Conservation (phyloP, 108 stramenopile genomes). For the Aurantiochytrium sp. region DNA sequence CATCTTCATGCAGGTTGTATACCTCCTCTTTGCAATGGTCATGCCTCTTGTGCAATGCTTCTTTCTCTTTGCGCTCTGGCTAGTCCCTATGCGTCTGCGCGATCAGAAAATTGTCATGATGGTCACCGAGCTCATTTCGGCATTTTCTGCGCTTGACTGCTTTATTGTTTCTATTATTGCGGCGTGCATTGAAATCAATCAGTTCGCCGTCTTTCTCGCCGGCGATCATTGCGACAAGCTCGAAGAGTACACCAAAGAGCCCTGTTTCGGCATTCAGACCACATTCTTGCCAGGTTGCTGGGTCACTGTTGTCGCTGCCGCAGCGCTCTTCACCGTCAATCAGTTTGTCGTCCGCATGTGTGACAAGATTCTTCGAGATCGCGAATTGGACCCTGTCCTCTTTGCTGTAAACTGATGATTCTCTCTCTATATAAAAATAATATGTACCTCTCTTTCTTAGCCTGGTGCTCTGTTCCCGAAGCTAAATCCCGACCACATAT, state of each 20-base stretch:
- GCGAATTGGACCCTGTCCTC: neutral
- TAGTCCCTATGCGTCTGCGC: constrained; percentile 54
- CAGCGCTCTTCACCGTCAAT: neutral
- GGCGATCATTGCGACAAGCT: constrained; percentile 28
- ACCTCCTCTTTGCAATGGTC: constrained; percentile 72
- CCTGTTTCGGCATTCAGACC: constrained; percentile 8
- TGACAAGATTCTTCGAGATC: neutral
- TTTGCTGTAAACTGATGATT: too few species aligned
- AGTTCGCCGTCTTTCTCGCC: constrained; percentile 28
- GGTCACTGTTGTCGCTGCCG: neutral
- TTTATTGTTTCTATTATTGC: constrained; percentile 69
- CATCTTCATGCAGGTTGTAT: constrained; percentile 54
- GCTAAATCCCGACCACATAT: too few species aligned
- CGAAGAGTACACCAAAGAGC: constrained; percentile 9
- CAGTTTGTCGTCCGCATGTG: neutral
- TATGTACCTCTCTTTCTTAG: too few species aligned
- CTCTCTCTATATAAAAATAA: too few species aligned
- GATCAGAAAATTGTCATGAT: constrained; percentile 56
- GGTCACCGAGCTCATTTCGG: constrained; percentile 63
- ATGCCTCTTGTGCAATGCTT: constrained; percentile 66
- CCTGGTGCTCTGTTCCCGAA: too few species aligned
- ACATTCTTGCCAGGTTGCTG: neutral
- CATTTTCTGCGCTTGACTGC: constrained; percentile 78
- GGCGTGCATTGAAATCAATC: constrained; percentile 61
- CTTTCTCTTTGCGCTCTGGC: constrained; percentile 53